Conservation (phyloP, 805 yeast species). For the Pichia exigua region DNA sequence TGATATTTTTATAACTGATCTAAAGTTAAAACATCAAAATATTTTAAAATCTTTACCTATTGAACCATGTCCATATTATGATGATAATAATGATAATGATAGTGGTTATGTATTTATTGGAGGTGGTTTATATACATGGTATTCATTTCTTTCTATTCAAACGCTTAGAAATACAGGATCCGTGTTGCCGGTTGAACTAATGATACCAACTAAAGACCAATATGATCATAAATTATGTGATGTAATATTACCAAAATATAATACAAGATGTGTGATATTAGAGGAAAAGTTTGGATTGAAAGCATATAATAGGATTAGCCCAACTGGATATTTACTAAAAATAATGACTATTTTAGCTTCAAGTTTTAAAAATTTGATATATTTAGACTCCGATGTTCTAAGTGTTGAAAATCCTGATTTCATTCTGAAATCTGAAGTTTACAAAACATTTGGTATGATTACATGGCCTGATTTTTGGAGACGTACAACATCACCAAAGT, state of each 20-base stretch:
- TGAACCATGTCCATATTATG: slow-evolving; percentile 21
- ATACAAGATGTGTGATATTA: slow-evolving; percentile 36
- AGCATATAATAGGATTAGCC: slow-evolving; percentile 16
- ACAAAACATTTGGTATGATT: slow-evolving; percentile 41
- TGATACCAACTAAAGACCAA: slow-evolving; percentile 13
- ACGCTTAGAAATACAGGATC: slow-evolving; percentile 37
- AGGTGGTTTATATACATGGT: slow-evolving; percentile 38
- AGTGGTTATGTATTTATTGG: slow-evolving; percentile 34
- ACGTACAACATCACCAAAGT: slow-evolving; percentile 55
- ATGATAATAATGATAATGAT: slow-evolving; percentile 13
- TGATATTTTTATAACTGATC: slow-evolving; percentile 35
- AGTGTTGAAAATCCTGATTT: slow-evolving; percentile 36
- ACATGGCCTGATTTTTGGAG: slow-evolving; percentile 78
- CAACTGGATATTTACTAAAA: slow-evolving; percentile 33
- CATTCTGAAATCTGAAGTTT: slow-evolving; percentile 34
- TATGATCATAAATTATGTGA: slow-evolving; percentile 25
- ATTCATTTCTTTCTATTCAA: slow-evolving; percentile 32
- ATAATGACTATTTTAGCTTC: slow-evolving; percentile 38
- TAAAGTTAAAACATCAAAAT: slow-evolving; percentile 39
- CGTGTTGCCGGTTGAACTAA: slow-evolving; percentile 27
- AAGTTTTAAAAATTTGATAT: slow-evolving; percentile 36
- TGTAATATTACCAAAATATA: slow-evolving; percentile 29
- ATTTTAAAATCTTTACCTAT: slow-evolving; percentile 40
- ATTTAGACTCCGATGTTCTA: slow-evolving; percentile 42
- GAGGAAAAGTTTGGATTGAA: slow-evolving; percentile 29